These are phyloP conservation scores for Mycena pura DNA, from an alignment of 768 basidiomycete genomes.

Conservation along the genomic window DNA sequence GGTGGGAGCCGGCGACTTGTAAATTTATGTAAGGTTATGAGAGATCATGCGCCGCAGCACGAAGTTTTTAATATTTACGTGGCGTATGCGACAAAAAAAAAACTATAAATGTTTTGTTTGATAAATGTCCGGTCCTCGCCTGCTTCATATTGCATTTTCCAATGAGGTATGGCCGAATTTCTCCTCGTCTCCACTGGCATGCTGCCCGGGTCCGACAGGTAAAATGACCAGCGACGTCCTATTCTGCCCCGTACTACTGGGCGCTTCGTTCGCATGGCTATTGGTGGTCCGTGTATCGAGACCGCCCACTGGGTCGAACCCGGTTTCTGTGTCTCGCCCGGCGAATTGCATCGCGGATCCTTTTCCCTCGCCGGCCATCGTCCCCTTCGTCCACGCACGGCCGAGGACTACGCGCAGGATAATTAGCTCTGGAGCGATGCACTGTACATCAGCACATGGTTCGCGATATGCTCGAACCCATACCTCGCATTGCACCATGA, in stretches of 20 bases:
- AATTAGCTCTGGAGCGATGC: conserved; percentile 42
- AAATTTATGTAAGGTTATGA: too few species aligned
- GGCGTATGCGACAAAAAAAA: too few species aligned
- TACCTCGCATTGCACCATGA: conserved; percentile 35
- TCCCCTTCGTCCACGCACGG: conserved; percentile 39
- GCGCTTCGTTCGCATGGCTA: neutral
- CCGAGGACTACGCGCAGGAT: conserved; percentile 41
- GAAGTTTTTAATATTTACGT: too few species aligned
- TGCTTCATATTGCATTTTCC: too few species aligned
- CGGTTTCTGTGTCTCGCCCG: neutral
- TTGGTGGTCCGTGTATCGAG: neutral
- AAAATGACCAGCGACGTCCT: conserved; percentile 8
- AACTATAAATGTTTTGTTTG: too few species aligned
- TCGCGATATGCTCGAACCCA: neutral
- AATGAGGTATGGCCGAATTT: too few species aligned
- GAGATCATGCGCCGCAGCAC: too few species aligned
- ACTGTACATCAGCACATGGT: conserved; percentile 23
- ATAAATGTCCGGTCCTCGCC: too few species aligned
- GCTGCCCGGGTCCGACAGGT: neutral
- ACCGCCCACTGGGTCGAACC: neutral
- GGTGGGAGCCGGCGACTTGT: too few species aligned
- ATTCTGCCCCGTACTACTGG: neutral
- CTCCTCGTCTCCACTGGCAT: too few species aligned
- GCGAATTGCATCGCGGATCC: conserved; percentile 3
- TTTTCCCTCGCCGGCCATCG: conserved; percentile 10